phyloP scores from a whole-genome alignment of 2,329 filamentous ascomycete genomes.

The Ceratocystiopsis sp. region DNA sequence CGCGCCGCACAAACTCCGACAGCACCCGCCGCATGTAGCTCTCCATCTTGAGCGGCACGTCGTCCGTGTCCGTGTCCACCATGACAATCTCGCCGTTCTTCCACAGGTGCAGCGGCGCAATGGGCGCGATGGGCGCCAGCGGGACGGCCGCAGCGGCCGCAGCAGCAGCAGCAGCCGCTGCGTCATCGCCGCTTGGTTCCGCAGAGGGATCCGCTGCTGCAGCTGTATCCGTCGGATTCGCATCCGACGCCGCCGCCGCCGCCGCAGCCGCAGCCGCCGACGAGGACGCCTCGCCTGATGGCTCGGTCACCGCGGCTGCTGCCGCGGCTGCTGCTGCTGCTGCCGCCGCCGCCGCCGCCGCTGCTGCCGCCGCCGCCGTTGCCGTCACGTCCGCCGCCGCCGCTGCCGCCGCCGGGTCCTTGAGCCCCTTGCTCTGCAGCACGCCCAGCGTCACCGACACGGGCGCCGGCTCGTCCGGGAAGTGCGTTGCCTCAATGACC shows the following conservation, averaged over 20 bases:
- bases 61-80: conserved; percentile 44
- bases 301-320: conserved; percentile 9
- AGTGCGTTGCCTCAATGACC: conserved; percentile 40
- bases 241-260: conserved; percentile 16
- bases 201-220: background rate
- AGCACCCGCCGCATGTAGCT: conserved; percentile 42
- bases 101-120: conserved; percentile 10
- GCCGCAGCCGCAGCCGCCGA: background rate
- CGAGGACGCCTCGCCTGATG: background rate
- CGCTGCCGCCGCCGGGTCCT: conserved; percentile 9
- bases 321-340: background rate
- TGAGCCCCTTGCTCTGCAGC: conserved; percentile 20
- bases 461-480: conserved; percentile 21
- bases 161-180: background rate
- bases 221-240: conserved; percentile 9
- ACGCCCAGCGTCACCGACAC: conserved; percentile 27
- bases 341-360: background rate
- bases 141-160: background rate
- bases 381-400: conserved; percentile 10
- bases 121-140: conserved; percentile 13
- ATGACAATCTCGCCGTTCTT: conserved; percentile 25
- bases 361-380: conserved; percentile 2
- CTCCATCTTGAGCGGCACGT: conserved; percentile 41
- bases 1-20: conserved; percentile 38
- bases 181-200: background rate